Base-by-base conservation (phyloP, 169 alveolate genomes). In the Theileria luwenshuni region DNA sequence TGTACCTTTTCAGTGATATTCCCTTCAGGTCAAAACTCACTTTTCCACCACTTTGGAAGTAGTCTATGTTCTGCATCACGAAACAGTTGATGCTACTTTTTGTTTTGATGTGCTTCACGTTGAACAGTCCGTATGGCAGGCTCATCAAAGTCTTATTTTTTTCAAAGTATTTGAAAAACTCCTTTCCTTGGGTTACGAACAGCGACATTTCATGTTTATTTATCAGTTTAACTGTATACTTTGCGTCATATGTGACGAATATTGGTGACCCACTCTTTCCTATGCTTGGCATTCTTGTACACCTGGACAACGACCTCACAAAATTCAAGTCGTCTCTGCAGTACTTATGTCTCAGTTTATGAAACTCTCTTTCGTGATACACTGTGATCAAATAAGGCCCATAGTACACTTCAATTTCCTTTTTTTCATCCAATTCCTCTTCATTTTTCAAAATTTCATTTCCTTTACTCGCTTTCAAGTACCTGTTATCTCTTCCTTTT, bases 221-320 rank as follows among this genome's bases (percentile, higher is more conserved):
- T 32, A 81, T 61, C 43, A 73, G 49, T 58, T 81, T 81, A n/a
- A 81, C 1, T 43, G 75, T 49, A 45, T 32, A 74, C 41, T 73
- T 81, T 17, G 85, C 85, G 51, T 81, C 89, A 28, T 74, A 64
- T n/a, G 89, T 64, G 19, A 74, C 63, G 45, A 56, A 81, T 25
- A 81, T 41, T 1, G 85, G 85, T 15, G 89, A 76, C 7, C 89
- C 89, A 25, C 89, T 81, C 63, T 81, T 81, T 21, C 89, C 85
- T 23, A 75, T 64, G 30, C 65, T 60, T 17, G 54, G 61, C 25
- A 73, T 43, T 8, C 85, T 38, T 41, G 74, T 45, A 5, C 77
- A 42, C 17, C 81, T 49, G 43, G 74, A 73, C 35, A 81, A 74
- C 27, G 89, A 81, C 41, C 85, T 49, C 0, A 59, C 79, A 49